These are phyloP conservation scores for Metschnikowia koreensis DNA, from an alignment of 805 yeast genomes.

Conservation along the genomic window DNA sequence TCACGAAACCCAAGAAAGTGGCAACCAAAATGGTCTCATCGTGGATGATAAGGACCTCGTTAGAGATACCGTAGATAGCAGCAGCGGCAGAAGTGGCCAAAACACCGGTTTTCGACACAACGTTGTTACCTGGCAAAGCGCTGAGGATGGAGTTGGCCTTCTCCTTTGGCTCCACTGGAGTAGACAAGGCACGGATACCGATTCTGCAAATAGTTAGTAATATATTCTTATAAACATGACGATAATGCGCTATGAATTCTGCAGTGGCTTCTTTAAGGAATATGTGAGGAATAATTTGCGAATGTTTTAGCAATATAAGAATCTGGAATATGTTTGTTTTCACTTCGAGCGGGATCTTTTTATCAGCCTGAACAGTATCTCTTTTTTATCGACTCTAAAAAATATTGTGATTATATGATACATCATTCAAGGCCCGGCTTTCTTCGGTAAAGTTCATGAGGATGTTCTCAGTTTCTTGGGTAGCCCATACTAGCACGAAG, in stretches of 20 bases:
- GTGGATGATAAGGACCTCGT: constrained; percentile 88
- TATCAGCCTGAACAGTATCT: too few species aligned
- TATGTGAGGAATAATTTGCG: too few species aligned
- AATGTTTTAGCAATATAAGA: too few species aligned
- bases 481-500: too few species aligned
- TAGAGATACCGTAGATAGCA: constrained; percentile 88
- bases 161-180: constrained; percentile 80
- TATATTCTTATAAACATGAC: background rate
- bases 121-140: constrained; percentile 88
- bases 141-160: constrained; percentile 88
- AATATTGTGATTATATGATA: too few species aligned
- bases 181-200: constrained; percentile 65
- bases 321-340: too few species aligned
- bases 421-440: too few species aligned
- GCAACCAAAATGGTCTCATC: constrained; percentile 87
- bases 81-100: constrained; percentile 95
- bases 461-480: too few species aligned
- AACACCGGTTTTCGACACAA: constrained; percentile 89
- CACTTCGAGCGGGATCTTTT: too few species aligned
- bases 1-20: constrained; percentile 76
- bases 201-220: constrained; percentile 32
- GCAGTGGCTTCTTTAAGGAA: background rate
- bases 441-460: too few species aligned
- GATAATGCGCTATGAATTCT: background rate
- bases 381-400: too few species aligned